A percentile compares a stretch with the other conserved stretches of the same genome.
Evolutionary conservation across 148 eudicot species (phyloP).

Genomic region (Chenopodium quinoa): DNA sequence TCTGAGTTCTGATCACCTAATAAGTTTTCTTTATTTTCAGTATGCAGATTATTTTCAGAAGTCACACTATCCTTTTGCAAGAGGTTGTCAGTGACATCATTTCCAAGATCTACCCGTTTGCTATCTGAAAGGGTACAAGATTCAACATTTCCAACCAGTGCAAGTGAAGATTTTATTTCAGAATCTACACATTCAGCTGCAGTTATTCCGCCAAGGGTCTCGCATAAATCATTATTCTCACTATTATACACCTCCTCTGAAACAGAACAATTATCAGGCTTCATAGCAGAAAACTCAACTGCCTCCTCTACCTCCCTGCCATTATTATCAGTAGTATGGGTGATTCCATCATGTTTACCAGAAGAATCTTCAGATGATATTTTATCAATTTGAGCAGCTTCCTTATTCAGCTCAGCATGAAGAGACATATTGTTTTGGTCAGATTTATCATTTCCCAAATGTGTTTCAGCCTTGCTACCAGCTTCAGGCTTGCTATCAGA

Average conservation of each 20-base stretch:
- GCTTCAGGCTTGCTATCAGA: conserved; percentile 18
- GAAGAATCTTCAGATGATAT: conserved; percentile 26
- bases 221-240: conserved; percentile 27
- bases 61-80: conserved; percentile 23
- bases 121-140: conserved; percentile 17
- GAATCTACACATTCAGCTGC: conserved; percentile 22
- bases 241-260: conserved; percentile 35
- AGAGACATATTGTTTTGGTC: conserved; percentile 26
- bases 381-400: conserved; percentile 16
- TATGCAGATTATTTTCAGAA: conserved; percentile 32
- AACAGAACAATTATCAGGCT: conserved; percentile 32
- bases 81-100: conserved; percentile 8
- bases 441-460: conserved; percentile 24
- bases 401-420: conserved; percentile 24
- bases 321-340: conserved; percentile 25
- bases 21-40: conserved; percentile 25
- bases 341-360: conserved; percentile 20
- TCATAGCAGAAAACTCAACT: conserved; percentile 25
- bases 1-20: conserved; percentile 23
- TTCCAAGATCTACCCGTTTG: conserved; percentile 27
- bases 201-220: conserved; percentile 24
- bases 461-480: conserved; percentile 31
- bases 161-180: conserved; percentile 17
- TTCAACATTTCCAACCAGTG: conserved; percentile 28
- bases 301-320: conserved; percentile 29